Conservation (phyloP, 2,329 filamentous ascomycete species). For the Xylaria multiplex region DNA sequence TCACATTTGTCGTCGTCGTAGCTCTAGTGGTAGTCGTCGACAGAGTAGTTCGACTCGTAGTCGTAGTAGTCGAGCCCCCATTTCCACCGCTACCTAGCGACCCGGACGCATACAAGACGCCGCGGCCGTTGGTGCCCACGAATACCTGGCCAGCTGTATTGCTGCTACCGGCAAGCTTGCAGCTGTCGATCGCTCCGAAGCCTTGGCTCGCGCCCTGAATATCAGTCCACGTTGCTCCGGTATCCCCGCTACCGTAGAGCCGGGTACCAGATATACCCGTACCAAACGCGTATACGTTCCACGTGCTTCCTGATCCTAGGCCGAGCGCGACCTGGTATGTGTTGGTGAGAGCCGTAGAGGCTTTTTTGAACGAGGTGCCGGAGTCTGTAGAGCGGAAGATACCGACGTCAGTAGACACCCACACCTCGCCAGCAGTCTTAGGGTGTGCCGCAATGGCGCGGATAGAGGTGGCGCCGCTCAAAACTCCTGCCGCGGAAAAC, state of each 20-base stretch:
- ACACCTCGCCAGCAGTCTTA: slow-evolving; percentile 67
- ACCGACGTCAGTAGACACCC: slow-evolving; percentile 64
- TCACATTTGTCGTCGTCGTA: slow-evolving; percentile 22
- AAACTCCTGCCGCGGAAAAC: slow-evolving; percentile 54
- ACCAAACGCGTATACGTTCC: slow-evolving; percentile 62
- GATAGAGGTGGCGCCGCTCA: slow-evolving; percentile 57
- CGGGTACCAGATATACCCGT: slow-evolving; percentile 54
- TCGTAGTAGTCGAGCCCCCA: slow-evolving; percentile 11
- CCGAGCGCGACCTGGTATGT: slow-evolving; percentile 58
- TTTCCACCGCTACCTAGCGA: slow-evolving; percentile 23
- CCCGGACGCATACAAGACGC: slow-evolving; percentile 54
- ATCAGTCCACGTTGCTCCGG: slow-evolving; percentile 57
- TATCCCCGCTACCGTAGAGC: slow-evolving; percentile 58
- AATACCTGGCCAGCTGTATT: slow-evolving; percentile 59
- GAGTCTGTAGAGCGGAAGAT: slow-evolving; percentile 65
- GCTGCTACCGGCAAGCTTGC: slow-evolving; percentile 56
- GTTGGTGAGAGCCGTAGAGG: slow-evolving; percentile 51
- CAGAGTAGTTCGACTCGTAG: neutral
- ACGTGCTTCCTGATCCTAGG: slow-evolving; percentile 51
- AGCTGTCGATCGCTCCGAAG: slow-evolving; percentile 56
- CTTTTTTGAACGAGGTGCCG: slow-evolving; percentile 58
- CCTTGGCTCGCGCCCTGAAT: slow-evolving; percentile 57
- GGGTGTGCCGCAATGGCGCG: slow-evolving; percentile 68
- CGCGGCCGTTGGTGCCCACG: slow-evolving; percentile 61
- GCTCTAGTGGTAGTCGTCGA: slow-evolving; percentile 19